Evolutionary conservation across 2,329 filamentous ascomycete genomes (phyloP), one percentile per base, ranked within the genome.

Genomic region (Sarocladium kiliense): DNA sequence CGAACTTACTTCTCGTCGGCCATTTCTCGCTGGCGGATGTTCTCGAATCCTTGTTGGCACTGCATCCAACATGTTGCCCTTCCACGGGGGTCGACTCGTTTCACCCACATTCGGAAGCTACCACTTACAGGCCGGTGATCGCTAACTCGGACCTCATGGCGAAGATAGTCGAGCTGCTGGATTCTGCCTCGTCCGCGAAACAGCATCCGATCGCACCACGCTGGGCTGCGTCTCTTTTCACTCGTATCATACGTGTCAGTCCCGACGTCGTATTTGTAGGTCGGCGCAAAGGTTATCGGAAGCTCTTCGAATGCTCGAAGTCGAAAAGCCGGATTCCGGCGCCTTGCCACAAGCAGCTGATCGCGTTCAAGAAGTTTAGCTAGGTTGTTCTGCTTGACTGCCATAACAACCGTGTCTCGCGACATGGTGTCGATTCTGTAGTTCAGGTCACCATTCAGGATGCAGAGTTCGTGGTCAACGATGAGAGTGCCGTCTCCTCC

Each of bases 401-500:
- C 91, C 57, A 86, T 87, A 55, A 97, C 88, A 2, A 99, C 93
- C 0, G 89, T 91, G 64, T 97, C 91, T 51, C 94, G 89, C 18
- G 91, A 91, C 84, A 97, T 97, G 23, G 92, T 91, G 69, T 99
- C 94, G 65, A 99, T 97, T 58, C 94, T 91, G 70, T 99, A 99
- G 72, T 99, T 99, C 51, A 99, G 79, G 68, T 99, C 94, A 26
- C 94, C 94, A 64, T 97, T 97, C 41, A 97, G 74, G 49, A 99
- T 85, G 69, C 93, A 97, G n/a, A 99, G 87, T 71, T 99, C 94
- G 66, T 99, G 94, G 66, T 99, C 94, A 56, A 97, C 78, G 57
- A 99, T 89, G 87, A 97, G 91, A 39, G 85, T 87, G 6, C 94
- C 94, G 67, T 99, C 94, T 44, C 94, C 94, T n/a, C 94, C 94